Evolutionary conservation across 371 early-diverging fungal genomes (phyloP), one percentile per base, ranked within the genome.

Genomic region (Mucor velutinosus): DNA sequence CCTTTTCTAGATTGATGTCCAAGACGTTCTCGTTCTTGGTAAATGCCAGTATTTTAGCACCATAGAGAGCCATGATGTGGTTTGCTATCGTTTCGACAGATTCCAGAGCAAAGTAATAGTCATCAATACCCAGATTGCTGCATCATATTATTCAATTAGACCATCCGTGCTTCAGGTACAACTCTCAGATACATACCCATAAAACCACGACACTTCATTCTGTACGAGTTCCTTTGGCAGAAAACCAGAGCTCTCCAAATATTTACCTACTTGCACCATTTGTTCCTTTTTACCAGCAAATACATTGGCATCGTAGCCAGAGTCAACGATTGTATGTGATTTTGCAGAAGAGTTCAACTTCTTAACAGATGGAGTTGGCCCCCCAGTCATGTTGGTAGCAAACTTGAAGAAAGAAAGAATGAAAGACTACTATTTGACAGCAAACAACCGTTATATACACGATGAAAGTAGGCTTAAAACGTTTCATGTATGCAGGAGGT

Each of bases 81-180:
- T 94, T 91, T 49, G 96, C 98, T 68, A 98, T 95, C 35, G 94
- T 90, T 60, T 94, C 94, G 49, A 95, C 91, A 21, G 86, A 83
- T 83, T 98, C 98, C 41, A 92, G 83, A 76, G 90, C 88, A 83
- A 98, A 98, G 89, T 98, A 98, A 88, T 92, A 90, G 86, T 98
- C 98, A 77, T 98, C 98, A 71, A 98, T 97, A 68, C 98, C 98
- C 37, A 98, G 90, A 77, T 96, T 94, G 32, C 94, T 94, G 78
- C 27, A 0, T 60, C 7, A 51, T 17, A 62, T 25, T 3, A 14
- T 30, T 12, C 2, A 57, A 30, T 35, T 32, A 30, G 19, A 35
- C 23, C 2, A 17, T 5, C 6, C 29, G 27, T 33, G 4, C 11
- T 58, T 2, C 6, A 17, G 15, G 4, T 61, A n/a, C 17, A 17